Evolutionary conservation across 176 grass and related monocot species (phyloP).

Genomic region (Triticum timopheevii): DNA sequence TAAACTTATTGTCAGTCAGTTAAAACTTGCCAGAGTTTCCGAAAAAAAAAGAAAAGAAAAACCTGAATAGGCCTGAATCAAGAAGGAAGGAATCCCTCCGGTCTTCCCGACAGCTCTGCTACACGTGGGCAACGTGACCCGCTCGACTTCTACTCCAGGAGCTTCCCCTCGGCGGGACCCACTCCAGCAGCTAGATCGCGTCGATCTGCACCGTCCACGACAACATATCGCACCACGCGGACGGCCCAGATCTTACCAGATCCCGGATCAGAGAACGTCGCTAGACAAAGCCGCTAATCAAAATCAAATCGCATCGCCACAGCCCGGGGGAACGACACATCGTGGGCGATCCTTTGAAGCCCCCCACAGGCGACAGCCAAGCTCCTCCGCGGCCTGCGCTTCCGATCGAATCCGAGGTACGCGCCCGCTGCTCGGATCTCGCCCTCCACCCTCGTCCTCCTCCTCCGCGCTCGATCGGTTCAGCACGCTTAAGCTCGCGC

Average conservation of each 20-base stretch:
- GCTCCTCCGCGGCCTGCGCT: slow-evolving; percentile 12
- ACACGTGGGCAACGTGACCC: slow-evolving; percentile 12
- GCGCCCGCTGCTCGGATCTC: background rate
- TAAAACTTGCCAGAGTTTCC: too few species aligned
- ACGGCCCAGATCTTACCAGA: background rate
- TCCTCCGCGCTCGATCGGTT: background rate
- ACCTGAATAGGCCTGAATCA: background rate
- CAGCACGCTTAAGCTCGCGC: background rate
- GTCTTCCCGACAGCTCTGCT: slow-evolving; percentile 8
- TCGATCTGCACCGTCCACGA: background rate
- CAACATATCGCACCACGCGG: background rate
- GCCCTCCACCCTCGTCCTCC: background rate
- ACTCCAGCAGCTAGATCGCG: background rate
- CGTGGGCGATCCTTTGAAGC: background rate
- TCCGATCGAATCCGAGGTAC: slow-evolving; percentile 31
- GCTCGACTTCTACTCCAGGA: slow-evolving; percentile 5
- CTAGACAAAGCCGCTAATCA: slow-evolving; percentile 8
- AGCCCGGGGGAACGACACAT: background rate
- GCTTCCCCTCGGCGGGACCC: background rate
- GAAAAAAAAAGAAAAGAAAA: too few species aligned
- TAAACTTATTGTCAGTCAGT: too few species aligned
- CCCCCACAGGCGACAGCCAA: background rate
- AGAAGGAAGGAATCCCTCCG: background rate
- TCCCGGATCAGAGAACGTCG: background rate
- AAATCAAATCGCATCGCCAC: background rate